These are phyloP conservation scores for Serendipita indica DNA, from an alignment of 768 basidiomycete genomes.

Conservation along the genomic window DNA sequence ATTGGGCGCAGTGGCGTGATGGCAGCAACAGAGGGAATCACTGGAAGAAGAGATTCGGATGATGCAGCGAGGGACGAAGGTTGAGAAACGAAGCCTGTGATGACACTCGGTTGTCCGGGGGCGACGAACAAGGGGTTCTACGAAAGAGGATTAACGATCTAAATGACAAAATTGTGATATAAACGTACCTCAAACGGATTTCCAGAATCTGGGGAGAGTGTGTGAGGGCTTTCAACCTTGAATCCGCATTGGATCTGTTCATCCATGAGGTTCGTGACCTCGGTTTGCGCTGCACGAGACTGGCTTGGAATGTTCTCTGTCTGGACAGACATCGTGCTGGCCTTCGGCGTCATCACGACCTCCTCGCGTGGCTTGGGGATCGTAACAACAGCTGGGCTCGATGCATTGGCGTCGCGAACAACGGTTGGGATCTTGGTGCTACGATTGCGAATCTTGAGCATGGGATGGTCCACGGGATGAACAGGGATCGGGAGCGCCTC, in stretches of 20 bases:
- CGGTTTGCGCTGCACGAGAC: not conserved
- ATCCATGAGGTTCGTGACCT: not conserved
- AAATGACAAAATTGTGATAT: too few species aligned
- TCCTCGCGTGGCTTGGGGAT: not conserved
- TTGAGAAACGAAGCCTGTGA: not conserved
- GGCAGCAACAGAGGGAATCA: not conserved
- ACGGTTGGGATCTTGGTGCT: conserved; percentile 32
- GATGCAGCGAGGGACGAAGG: not conserved
- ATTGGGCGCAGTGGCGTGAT: not conserved
- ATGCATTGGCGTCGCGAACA: not conserved
- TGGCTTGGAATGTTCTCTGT: not conserved
- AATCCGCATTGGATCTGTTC: not conserved
- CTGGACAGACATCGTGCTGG: conserved; percentile 4
- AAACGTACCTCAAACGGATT: not conserved
- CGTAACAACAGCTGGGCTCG: not conserved
- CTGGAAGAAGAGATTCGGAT: not conserved
- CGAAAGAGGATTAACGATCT: not conserved
- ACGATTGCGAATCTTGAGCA: conserved; percentile 55
- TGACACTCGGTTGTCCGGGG: not conserved
- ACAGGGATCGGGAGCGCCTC: conserved; percentile 66
- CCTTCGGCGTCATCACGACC: not conserved
- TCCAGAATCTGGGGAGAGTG: not conserved
- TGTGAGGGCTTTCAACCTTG: not conserved
- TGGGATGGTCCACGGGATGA: conserved; percentile 54
- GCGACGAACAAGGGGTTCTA: too few species aligned